Evolutionary conservation across 225 moss, liverwort and hornwort species (phyloP), one percentile per base, ranked within the genome.

Genomic region (Climacium dendroides): DNA sequence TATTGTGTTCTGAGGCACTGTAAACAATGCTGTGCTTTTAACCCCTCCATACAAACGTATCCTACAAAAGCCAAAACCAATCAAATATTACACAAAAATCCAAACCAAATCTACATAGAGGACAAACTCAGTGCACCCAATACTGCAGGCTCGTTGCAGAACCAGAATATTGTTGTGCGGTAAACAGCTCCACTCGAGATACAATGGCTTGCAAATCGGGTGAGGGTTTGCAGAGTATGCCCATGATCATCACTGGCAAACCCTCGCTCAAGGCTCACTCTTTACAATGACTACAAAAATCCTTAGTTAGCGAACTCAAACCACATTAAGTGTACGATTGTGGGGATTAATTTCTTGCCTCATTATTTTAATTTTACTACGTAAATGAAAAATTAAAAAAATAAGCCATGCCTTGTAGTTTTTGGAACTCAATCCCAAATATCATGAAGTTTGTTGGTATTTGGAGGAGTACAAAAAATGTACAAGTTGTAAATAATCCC

Each of bases 61-160:
- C 47, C 92, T 89, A 73, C 89, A n/a, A 89, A 84, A 87, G n/a
- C 60, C 86, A 50, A 85, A 87, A 75, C n/a, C 62, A 67, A 61
- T 66, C 61, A 84, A 78, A 79, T 79, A 39, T 45, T 73, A 75
- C 87, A 82, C 26, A n/a, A 90, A 87, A 55, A 55, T 45, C 85
- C 80, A 90, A 88, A 74, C 74, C 87, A 85, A 87, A 90, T 75
- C 92, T 88, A 90, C 79, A 83, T 83, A 80, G 37, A 73, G 85
- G 30, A 82, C 81, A 78, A 73, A 74, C 84, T 79, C 79, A 53
- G 39, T 81, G 74, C 86, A 58, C 52, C 52, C 62, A 64, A 69
- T 55, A 23, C 66, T 81, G 81, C 89, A 83, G 67, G 59, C n/a
- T 4, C 63, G 63, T 62, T 74, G 86, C 88, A 80, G 59, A 85